Base-by-base conservation (phyloP, 306 rosid genomes). In the Erythrophleum fordii region DNA sequence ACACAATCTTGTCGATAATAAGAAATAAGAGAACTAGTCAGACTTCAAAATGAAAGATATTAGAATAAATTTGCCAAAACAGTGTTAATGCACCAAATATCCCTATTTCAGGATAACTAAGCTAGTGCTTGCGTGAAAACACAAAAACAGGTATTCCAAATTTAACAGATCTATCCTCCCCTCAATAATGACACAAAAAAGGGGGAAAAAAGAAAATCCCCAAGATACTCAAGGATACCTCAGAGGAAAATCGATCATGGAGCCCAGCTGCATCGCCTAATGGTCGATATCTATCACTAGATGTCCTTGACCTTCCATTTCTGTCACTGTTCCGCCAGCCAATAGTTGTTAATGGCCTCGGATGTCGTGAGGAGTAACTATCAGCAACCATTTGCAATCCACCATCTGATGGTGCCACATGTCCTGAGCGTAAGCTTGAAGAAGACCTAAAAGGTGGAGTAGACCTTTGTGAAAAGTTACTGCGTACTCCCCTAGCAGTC, bases 281-380 rank as follows among this genome's bases (percentile, higher is more conserved):
- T 20, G 74, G 20, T 37, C 88, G 81, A 75, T 84, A 78, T 79
- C 86, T 78, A 49, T 85, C 83, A 22, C 73, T 75, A 41, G 83
- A 80, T 66, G 85, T 72, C 85, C 90, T 85, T 35, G 89, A 83
- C 66, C 90, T 84, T 70, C 90, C 86, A 23, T 39, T 80, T 69
- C 92, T 76, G 16, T 86, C 90, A 26, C 76, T 82, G 29, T 82
- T 83, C 51, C 77, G 85, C 90, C 90, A 86, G 31, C 88, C 90
- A 37, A 37, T 28, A 4, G 73, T 44, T 70, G 90, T 66, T 53
- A 70, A 69, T 59, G 92, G 82, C 84, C 90, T 74, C 16, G 85
- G 77, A 75, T 86, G 88, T 75, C 92, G 82, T 2, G 79, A 51
- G 25, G 86, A 42, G 77, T 86, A 80, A 86, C 61, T 86, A 59